These are phyloP conservation scores for Pichia sp. DNA, from an alignment of 1,139 yeast genomes.

Conservation along the genomic window DNA sequence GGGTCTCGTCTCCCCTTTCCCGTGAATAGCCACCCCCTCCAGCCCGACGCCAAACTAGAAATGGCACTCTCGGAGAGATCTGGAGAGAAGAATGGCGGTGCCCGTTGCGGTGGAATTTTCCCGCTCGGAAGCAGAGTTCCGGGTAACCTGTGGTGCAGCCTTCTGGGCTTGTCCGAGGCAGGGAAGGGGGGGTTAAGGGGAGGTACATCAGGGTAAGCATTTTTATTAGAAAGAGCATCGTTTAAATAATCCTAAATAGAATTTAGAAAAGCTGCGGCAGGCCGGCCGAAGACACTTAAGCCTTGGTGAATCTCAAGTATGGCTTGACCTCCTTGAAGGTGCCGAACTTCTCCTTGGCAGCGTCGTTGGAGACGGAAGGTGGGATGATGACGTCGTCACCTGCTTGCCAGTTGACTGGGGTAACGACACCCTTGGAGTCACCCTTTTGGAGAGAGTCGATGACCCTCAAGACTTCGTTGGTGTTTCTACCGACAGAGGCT, in stretches of 20 bases:
- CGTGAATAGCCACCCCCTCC: no score
- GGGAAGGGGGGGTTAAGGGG: no score
- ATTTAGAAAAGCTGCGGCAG: neutral
- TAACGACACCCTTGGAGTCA: constrained; percentile 75
- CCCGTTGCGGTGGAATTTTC: neutral
- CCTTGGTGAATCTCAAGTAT: constrained; percentile 63
- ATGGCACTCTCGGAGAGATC: constrained; percentile 6
- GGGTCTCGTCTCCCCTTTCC: no score
- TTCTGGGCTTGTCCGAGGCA: no score
- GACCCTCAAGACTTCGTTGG: constrained; percentile 81
- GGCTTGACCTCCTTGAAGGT: constrained; percentile 78
- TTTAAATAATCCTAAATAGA: neutral
- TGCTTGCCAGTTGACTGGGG: constrained; percentile 71
- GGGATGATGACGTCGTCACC: constrained; percentile 91
- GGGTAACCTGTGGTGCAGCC: constrained; percentile 1
- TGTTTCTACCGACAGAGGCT: constrained; percentile 87
- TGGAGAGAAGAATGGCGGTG: constrained; percentile 7
- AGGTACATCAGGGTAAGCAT: no score
- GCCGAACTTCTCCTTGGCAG: constrained; percentile 77
- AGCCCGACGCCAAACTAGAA: neutral
- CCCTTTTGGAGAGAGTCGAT: constrained; percentile 80
- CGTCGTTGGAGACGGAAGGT: constrained; percentile 75
- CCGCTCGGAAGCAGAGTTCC: neutral
- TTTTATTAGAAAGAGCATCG: neutral
- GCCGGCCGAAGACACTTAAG: constrained; percentile 16